Base-by-base conservation (phyloP, 306 rosid genomes). In the Leucaena leucocephala region DNA sequence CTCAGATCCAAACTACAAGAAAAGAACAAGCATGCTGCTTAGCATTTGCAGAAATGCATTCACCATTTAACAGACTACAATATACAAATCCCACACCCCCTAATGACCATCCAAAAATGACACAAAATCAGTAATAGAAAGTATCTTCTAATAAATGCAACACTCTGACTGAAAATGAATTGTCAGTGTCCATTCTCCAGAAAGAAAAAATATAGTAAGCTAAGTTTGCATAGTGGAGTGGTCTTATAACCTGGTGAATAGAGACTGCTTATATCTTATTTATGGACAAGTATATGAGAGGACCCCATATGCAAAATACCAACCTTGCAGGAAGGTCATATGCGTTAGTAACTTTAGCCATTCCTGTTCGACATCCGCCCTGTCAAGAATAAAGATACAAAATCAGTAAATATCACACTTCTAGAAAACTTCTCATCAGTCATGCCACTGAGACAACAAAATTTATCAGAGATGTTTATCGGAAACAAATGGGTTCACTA, bases 341-440 rank as follows among this genome's bases (percentile, higher is more conserved):
- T 7, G 94, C 99, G 81, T 74, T 87, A 78, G 99, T 90, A 85
- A 84, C 91, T 90, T 91, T 96, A 73, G 99, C 98, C 99, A 96
- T 91, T 84, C 99, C 99, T 45, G 98, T 96, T 75, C 99, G 92
- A 79, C 99, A 96, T 71, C 98, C 99, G 82, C 98, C 99, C 99
- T 96, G 75, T 58, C 86, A 81, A 80, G 57, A 87, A 54, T 36
- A 82, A 79, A 86, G 83, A 76, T 76, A 70, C 39, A 62, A 62
- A 68, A 73, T 82, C 71, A 82, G 79, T 71, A 80, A 52, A 78
- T 38, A 38, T 59, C 64, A 67, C 59, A 54, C 48, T 61, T 48
- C 76, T 33, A 82, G 72, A 83, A 82, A 78, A 45, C 34, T 22
- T 39, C 35, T 43, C 63, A 59, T 68, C 42, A 15, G 48, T 36